Evolutionary conservation across 345 rosid genomes (phyloP).

Genomic region (Geranium brycei): DNA sequence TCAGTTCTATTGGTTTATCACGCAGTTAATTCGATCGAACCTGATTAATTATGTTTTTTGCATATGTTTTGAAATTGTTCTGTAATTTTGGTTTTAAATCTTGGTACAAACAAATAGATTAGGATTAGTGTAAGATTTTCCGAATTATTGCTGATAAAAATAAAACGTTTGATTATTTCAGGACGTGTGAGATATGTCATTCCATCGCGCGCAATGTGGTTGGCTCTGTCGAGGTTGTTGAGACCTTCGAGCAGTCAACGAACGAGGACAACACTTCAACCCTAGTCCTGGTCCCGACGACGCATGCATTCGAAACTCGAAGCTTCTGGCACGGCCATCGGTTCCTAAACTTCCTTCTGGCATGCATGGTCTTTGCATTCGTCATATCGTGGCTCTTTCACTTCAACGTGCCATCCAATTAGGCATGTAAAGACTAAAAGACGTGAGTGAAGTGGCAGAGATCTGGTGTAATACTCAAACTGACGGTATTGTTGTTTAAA

Average conservation of each 20-base stretch:
- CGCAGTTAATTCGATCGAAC: no score
- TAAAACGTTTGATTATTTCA: slow-evolving; percentile 13
- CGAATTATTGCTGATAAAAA: no score
- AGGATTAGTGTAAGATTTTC: no score
- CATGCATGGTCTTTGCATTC: slow-evolving; percentile 68
- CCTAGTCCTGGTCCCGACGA: slow-evolving; percentile 13
- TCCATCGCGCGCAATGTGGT: slow-evolving; percentile 59
- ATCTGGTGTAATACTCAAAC: no score
- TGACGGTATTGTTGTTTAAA: no score
- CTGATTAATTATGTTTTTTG: neutral
- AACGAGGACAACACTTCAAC: slow-evolving; percentile 15
- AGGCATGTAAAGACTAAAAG: neutral
- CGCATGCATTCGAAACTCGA: slow-evolving; percentile 39
- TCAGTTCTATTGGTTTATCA: no score
- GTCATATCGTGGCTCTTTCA: slow-evolving; percentile 73
- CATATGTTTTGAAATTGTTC: no score
- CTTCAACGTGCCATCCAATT: slow-evolving; percentile 39
- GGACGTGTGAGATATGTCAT: slow-evolving; percentile 87
- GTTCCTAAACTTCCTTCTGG: slow-evolving; percentile 55
- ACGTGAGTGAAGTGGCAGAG: neutral
- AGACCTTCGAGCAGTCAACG: slow-evolving; percentile 20
- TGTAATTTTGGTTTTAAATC: no score
- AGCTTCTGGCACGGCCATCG: slow-evolving; percentile 83
- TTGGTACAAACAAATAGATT: no score
- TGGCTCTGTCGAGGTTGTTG: slow-evolving; percentile 36